A percentile compares a stretch with the other conserved stretches of the same genome.
phyloP scores from a whole-genome alignment of 148 eudicot genomes.

The Drosera capensis region DNA sequence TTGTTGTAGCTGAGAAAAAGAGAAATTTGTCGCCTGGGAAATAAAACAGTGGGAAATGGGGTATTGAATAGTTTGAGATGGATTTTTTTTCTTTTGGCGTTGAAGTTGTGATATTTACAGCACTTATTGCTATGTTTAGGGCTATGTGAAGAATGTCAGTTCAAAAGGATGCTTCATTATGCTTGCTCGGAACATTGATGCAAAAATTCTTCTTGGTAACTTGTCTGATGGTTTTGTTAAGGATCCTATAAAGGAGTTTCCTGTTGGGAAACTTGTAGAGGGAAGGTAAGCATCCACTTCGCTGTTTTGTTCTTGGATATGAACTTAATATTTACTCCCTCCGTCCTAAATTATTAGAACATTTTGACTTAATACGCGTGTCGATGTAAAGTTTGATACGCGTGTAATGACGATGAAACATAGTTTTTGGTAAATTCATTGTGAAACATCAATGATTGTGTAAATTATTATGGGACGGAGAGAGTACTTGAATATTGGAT shows the following conservation, averaged over 20 bases:
- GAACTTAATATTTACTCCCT: background rate
- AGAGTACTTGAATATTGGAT: too few species aligned
- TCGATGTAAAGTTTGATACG: too few species aligned
- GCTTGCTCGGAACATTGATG: conserved; percentile 76
- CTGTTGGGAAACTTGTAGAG: conserved; percentile 63
- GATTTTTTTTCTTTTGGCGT: background rate
- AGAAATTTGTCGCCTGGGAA: too few species aligned
- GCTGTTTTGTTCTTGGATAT: background rate
- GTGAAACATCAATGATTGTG: too few species aligned
- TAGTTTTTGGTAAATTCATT: too few species aligned
- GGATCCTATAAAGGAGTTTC: conserved; percentile 68
- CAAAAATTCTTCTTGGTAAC: conserved; percentile 56
- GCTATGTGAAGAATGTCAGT: conserved; percentile 74
- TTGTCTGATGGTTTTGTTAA: conserved; percentile 66
- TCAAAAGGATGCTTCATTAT: conserved; percentile 75
- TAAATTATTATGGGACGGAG: too few species aligned
- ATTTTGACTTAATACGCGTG: too few species aligned
- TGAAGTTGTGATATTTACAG: background rate
- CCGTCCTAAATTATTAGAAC: too few species aligned
- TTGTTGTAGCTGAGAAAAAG: too few species aligned
- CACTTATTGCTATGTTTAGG: conserved; percentile 17
- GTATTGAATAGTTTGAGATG: background rate
- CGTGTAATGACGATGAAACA: too few species aligned
- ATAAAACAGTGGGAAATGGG: too few species aligned
- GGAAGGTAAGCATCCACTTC: conserved; percentile 45